Evolutionary conservation across 768 basidiomycete genomes (phyloP).

Genomic region (Auriscalpium vulgare): DNA sequence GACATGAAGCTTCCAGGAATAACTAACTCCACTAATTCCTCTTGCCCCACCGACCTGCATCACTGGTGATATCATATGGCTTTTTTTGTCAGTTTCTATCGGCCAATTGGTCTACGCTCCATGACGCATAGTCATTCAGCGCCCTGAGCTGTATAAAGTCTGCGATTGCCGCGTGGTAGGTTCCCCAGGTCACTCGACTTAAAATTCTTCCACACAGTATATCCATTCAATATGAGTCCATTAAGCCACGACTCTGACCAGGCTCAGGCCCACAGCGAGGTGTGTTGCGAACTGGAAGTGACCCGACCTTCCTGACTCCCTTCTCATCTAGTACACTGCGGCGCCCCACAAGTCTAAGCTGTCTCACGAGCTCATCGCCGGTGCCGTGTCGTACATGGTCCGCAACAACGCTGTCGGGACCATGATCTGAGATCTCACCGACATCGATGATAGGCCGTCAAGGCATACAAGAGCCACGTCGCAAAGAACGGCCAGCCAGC

Average conservation of each 20-base stretch:
- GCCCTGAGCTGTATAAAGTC: too few species aligned
- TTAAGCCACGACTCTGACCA: slow-evolving; percentile 34
- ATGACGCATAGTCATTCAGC: too few species aligned
- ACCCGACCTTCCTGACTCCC: background rate
- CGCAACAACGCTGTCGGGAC: background rate
- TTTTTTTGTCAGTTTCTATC: too few species aligned
- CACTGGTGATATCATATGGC: too few species aligned
- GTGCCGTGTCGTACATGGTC: slow-evolving; percentile 61
- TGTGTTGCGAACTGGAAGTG: slow-evolving; percentile 11
- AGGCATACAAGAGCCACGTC: slow-evolving; percentile 52
- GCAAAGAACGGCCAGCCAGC: slow-evolving; percentile 39
- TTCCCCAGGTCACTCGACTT: background rate
- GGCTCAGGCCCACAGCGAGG: slow-evolving; percentile 34
- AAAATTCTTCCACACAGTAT: background rate
- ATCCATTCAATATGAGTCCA: slow-evolving; percentile 29
- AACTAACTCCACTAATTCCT: too few species aligned
- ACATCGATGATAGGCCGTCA: slow-evolving; percentile 39
- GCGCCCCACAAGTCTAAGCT: slow-evolving; percentile 50
- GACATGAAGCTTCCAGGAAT: too few species aligned
- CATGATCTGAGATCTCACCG: background rate
- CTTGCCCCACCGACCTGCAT: too few species aligned
- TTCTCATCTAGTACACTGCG: slow-evolving; percentile 31
- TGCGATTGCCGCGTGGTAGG: background rate
- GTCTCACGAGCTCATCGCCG: slow-evolving; percentile 62
- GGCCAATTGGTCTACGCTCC: too few species aligned